phyloP scores from a whole-genome alignment of 1,284 basidiomycete species.

The Puccinia polysora region DNA sequence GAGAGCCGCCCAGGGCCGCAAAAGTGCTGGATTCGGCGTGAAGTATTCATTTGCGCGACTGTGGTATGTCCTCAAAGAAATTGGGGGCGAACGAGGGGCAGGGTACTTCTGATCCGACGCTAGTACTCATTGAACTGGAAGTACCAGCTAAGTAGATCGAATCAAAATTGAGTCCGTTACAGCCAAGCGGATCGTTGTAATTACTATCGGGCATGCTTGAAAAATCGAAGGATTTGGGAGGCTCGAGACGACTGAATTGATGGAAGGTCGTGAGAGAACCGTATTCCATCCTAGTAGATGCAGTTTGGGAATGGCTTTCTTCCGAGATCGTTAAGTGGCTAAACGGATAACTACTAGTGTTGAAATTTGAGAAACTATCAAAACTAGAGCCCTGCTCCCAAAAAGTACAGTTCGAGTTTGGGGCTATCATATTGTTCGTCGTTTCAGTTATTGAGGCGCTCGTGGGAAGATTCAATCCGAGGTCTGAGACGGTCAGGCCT shows the following conservation, averaged over 20 bases:
- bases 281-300: not conserved
- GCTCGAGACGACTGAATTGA: not conserved
- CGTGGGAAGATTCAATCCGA: not conserved
- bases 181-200: not conserved
- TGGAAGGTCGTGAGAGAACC: not conserved
- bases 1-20: too few species aligned
- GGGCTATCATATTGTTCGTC: not conserved
- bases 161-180: constrained; percentile 4
- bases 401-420: not conserved
- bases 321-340: not conserved
- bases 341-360: constrained; percentile 1
- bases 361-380: not conserved
- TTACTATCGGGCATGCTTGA: not conserved
- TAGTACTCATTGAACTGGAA: not conserved
- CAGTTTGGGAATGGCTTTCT: not conserved
- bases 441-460: not conserved
- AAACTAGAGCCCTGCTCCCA: constrained; percentile 2
- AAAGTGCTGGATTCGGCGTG: too few species aligned
- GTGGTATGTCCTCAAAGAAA: too few species aligned
- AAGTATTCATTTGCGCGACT: too few species aligned
- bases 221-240: constrained; percentile 15
- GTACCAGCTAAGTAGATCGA: constrained; percentile 8
- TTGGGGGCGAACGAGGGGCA: too few species aligned
- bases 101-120: too few species aligned
- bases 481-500: constrained; percentile 2